Evolutionary conservation across 1,139 yeast genomes (phyloP), one percentile per base, ranked within the genome.

Genomic region (Wickerhamomyces sp.): DNA sequence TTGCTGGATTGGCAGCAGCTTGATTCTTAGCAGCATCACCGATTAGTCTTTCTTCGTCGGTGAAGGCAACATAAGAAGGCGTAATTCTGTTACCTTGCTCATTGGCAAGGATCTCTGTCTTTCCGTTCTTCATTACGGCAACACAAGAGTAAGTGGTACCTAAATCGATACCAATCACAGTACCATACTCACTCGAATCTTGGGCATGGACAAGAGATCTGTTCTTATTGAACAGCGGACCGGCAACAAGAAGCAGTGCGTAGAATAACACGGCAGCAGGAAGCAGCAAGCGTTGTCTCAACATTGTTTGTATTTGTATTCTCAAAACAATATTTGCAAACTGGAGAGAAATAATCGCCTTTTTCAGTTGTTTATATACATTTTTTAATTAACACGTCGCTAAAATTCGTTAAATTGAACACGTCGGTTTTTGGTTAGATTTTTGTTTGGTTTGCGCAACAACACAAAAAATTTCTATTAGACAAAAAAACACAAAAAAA

Each of bases 31-130:
- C 97, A 64, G 97, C 96, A 71, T 90, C 97, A 79, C 97, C 97
- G 64, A 90, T 88, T 66, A 90, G 81, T 81, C 97, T 86, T 79
- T 90, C 97, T 72, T 88, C 90, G 67, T 84, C 87, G 60, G 95
- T 88, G 87, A 90, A 90, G 58, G 97, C 97, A 64, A 90, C 97
- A 75, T 88, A 90, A 53, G 97, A 90, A 61, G 97, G 97, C 53
- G 97, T 90, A 66, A 90, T 94, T 81, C 97, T 89, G 90, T 89
- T 89, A 84, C 97, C 97, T 81, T 90, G 97, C 72, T 90, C 97
- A 74, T 90, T 90, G 68, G 97, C 97, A 69, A 90, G 87, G 72
- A 90, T 90, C 70, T 89, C 97, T 56, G 82, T 83, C 67, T 90
- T 74, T 76, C 89, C 85, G 74, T 87, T 77, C 70, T 94, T 74